Conservation (phyloP, 2,329 filamentous ascomycete species). For the Aspergillus intermedius region DNA sequence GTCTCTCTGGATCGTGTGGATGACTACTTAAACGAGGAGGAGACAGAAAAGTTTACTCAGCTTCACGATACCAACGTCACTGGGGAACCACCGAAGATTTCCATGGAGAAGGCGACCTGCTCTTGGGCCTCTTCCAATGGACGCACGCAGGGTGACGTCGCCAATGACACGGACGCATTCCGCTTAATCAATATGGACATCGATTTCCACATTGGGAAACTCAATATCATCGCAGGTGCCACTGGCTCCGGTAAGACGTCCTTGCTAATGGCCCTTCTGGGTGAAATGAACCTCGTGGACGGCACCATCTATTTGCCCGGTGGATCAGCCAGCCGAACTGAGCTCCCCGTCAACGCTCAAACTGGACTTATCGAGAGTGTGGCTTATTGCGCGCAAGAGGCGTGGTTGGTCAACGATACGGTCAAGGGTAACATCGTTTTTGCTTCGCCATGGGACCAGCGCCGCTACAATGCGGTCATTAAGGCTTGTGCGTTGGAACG, state of each 20-base stretch:
- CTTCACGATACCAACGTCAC: slow-evolving; percentile 66
- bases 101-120: slow-evolving; percentile 76
- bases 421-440: slow-evolving; percentile 97
- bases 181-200: slow-evolving; percentile 76
- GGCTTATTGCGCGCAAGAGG: slow-evolving; percentile 93
- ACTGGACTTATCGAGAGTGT: slow-evolving; percentile 86
- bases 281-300: slow-evolving; percentile 84
- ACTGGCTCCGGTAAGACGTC: slow-evolving; percentile 96
- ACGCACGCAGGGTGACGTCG: slow-evolving; percentile 50
- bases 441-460: slow-evolving; percentile 69
- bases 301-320: slow-evolving; percentile 81
- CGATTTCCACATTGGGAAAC: slow-evolving; percentile 73
- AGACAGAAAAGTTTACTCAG: slow-evolving; percentile 92
- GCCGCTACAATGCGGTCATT: slow-evolving; percentile 80
- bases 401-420: slow-evolving; percentile 92
- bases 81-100: slow-evolving; percentile 67
- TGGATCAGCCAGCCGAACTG: slow-evolving; percentile 70
- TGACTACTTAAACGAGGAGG: slow-evolving; percentile 84
- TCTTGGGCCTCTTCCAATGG: slow-evolving; percentile 68
- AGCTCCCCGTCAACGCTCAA: slow-evolving; percentile 71
- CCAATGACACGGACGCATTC: slow-evolving; percentile 66
- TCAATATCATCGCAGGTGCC: slow-evolving; percentile 88
- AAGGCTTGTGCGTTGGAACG: slow-evolving; percentile 84
- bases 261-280: slow-evolving; percentile 87
- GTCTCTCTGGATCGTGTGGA: slow-evolving; percentile 96